phyloP scores from a whole-genome alignment of 1,284 basidiomycete genomes.

The Hemileia vastatrix region DNA sequence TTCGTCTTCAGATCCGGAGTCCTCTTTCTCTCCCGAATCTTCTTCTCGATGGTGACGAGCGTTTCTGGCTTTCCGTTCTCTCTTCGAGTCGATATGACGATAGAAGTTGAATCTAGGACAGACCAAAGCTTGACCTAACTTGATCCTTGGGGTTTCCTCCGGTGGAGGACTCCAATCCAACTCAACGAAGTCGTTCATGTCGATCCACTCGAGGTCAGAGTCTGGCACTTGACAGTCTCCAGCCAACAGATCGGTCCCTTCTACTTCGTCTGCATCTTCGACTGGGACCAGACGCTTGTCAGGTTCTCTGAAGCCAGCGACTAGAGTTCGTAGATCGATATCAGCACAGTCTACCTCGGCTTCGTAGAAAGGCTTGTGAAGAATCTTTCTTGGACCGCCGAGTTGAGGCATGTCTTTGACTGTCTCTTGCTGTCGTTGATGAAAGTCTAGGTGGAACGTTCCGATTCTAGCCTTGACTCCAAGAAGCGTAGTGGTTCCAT shows the following conservation, averaged over 20 bases:
- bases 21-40: conserved; percentile 31
- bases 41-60: conserved; percentile 36
- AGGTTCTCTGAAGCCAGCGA: conserved; percentile 65
- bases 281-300: conserved; percentile 49
- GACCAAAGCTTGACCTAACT: conserved; percentile 61
- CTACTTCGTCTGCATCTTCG: conserved; percentile 23
- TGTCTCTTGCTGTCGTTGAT: conserved; percentile 78
- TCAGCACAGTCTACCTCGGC: conserved; percentile 72
- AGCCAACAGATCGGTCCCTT: conserved; percentile 26
- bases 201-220: conserved; percentile 56
- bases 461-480: conserved; percentile 73
- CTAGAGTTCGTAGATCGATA: conserved; percentile 65
- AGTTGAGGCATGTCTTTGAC: conserved; percentile 45
- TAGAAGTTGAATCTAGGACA: conserved; percentile 77
- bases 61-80: conserved; percentile 41
- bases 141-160: conserved; percentile 55
- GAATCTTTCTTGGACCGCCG: conserved; percentile 50
- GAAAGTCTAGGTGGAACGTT: conserved; percentile 76
- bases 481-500: conserved; percentile 67
- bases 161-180: conserved; percentile 58
- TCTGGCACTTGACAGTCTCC: conserved; percentile 25
- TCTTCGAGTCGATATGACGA: conserved; percentile 48
- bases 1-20: conserved; percentile 16
- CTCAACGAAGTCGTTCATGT: conserved; percentile 75
- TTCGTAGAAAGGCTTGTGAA: conserved; percentile 81